phyloP scores from a whole-genome alignment of 78 protist species.

The Protostelium mycophagum region DNA sequence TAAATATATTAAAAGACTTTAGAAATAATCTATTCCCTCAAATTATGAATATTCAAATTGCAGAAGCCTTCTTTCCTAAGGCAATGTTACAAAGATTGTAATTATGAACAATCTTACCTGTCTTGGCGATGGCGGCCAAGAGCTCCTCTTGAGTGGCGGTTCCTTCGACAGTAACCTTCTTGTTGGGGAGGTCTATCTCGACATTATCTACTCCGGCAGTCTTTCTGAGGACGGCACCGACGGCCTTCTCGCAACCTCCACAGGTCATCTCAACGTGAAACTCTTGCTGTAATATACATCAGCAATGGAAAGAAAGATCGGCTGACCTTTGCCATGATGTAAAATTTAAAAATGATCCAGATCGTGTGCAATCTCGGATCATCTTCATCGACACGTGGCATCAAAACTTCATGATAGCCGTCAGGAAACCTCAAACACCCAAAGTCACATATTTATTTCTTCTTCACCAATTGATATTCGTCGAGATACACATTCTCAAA shows the following conservation, averaged over 20 bases:
- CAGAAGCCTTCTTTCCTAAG: background rate
- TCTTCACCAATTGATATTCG: too few relatives aligned
- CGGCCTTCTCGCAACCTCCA: slow-evolving; percentile 60
- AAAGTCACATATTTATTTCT: too few relatives aligned
- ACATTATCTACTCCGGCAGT: background rate
- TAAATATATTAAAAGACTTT: too few relatives aligned
- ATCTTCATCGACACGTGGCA: too few relatives aligned
- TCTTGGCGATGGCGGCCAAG: background rate
- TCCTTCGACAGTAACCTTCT: background rate
- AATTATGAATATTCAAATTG: too few relatives aligned
- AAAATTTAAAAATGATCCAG: too few relatives aligned
- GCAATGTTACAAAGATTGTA: background rate
- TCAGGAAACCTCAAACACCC: too few relatives aligned
- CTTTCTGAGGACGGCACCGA: slow-evolving; percentile 27
- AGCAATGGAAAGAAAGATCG: background rate
- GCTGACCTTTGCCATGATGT: background rate
- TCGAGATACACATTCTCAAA: too few relatives aligned
- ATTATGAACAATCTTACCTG: background rate
- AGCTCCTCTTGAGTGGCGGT: background rate
- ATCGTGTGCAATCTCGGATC: too few relatives aligned
- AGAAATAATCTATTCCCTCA: too few relatives aligned
- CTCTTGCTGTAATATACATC: slow-evolving; percentile 15
- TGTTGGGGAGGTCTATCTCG: background rate
- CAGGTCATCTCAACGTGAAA: slow-evolving; percentile 58
- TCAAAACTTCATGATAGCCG: too few relatives aligned